These are phyloP conservation scores for Debaryomyces sp. DNA, from an alignment of 1,139 yeast species.

Conservation along the genomic window DNA sequence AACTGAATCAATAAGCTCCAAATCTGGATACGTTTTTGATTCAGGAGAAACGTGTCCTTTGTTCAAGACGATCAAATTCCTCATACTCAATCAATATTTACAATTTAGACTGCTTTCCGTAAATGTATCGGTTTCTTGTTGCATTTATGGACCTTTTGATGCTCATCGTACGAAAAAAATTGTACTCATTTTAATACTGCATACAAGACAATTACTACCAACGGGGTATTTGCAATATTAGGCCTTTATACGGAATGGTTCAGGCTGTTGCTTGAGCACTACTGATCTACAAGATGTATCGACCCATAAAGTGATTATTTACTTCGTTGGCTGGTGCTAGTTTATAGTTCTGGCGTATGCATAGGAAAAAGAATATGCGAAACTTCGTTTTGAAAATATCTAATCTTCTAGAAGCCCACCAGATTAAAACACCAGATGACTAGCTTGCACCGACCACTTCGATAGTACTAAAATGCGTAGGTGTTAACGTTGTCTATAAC, in stretches of 20 bases:
- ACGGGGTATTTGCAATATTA: not conserved
- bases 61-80: constrained; percentile 59
- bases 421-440: not conserved
- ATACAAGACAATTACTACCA: not conserved
- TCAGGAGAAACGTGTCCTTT: constrained; percentile 54
- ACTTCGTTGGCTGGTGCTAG: not conserved
- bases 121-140: not conserved
- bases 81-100: constrained; percentile 37
- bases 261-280: not conserved
- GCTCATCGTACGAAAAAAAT: constrained; percentile 10
- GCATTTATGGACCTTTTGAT: not conserved
- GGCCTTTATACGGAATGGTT: not conserved
- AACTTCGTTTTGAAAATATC: not conserved
- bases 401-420: not conserved
- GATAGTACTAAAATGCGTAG: not conserved
- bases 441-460: not conserved
- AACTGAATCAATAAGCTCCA: constrained; percentile 57
- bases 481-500: not conserved
- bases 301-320: not conserved
- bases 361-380: not conserved
- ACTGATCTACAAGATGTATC: not conserved
- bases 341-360: not conserved
- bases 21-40: constrained; percentile 61
- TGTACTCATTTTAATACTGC: not conserved
- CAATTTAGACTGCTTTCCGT: not conserved